Evolutionary conservation across 2,329 filamentous ascomycete genomes (phyloP), one percentile per base, ranked within the genome.

Genomic region (Rasamsonia emersonii): DNA sequence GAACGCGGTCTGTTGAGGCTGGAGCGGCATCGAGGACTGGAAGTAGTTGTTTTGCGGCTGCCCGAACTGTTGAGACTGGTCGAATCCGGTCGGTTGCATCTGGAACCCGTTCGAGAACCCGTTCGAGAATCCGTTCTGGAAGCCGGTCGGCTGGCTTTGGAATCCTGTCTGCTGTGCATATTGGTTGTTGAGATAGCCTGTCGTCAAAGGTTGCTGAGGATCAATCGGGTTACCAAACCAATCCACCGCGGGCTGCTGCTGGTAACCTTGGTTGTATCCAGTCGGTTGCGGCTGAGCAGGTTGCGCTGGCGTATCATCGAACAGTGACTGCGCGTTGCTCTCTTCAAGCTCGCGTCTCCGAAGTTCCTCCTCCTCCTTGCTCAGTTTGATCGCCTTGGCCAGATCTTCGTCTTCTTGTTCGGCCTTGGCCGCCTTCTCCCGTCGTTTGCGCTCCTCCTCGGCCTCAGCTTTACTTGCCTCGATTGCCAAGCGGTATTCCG

Each of bases 201-300:
- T 82, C 33, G 68, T 72, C 56, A 88, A 79, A 45, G 80, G 65
- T 43, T 71, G 71, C 55, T 84, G 80, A 49, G 77, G 79, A 37
- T 89, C 84, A 50, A 96, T 81, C 9, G 88, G 86, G 58, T 98
- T 98, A 37, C 89, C 91, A 49, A 93, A 91, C 77, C 93, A 96
- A 61, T 98, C 91, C 11, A 98, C 91, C 9, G 86, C 85, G 36
- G 82, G 82, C 54, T 94, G 89, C 62, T 98, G 91, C 65, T 96
- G 88, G 53, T 98, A 98, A 28, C 89, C 89, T 63, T 94, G 88
- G 60, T 95, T 96, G 66, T 86, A 86, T 20, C 86, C 89, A 9
- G 88, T 96, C 24, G 75, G 77, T 61, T 88, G 85, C 20, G 82
- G 74, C 47, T 86, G 81, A 33, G 75, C 64, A 3, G 68, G 58